Evolutionary conservation across 2,329 filamentous ascomycete species (phyloP), one percentile per base, ranked within the genome.

Genomic region (Trichoderma koningii): DNA sequence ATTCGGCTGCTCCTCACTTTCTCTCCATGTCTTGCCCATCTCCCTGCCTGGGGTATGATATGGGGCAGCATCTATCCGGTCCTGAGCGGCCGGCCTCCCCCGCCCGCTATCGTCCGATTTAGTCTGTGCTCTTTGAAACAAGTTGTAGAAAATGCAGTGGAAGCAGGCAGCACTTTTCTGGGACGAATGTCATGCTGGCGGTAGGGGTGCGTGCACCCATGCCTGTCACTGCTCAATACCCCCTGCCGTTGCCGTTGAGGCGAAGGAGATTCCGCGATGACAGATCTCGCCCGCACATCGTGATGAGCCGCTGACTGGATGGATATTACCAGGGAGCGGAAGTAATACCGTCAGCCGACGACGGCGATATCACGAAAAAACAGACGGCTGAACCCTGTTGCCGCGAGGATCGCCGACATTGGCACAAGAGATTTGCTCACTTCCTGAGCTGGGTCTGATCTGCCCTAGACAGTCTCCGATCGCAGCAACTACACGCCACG

Each of bases 391-490:
- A 55, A 28, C 23, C 19, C 41, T 38, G n/a, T 55, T 30, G 30
- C 23, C 48, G 41, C 41, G 34, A 10, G 26, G 23, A 30, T 42
- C 41, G 47, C 47, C 38, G 48, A 62, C 44, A 34, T 52, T 52
- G 48, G 45, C 57, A 61, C 42, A 23, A 9, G 38, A 41, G 50
- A 60, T 50, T n/a, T 47, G 19, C 38, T 45, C 19, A 28, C 5
- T 15, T 9, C 41, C 34, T 44, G 44, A 34, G 48, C 23, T 45
- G 59, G 42, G 19, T 38, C 57, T 64, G 61, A 64, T 56, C 53
- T 64, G 30, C 52, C 61, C 61, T 51, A 55, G 42, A 48, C 42
- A 30, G 57, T 55, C 55, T 52, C 45, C 47, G 59, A 66, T 66
- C 53, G 59, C 53, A 30, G 55, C 52, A 53, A 52, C 41, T 45